Percentiles rank a stretch among this genome's conserved stretches.
Evolutionary conservation across 2,329 filamentous ascomycete species (phyloP).

Genomic region (Dryadomyces quercivorus): DNA sequence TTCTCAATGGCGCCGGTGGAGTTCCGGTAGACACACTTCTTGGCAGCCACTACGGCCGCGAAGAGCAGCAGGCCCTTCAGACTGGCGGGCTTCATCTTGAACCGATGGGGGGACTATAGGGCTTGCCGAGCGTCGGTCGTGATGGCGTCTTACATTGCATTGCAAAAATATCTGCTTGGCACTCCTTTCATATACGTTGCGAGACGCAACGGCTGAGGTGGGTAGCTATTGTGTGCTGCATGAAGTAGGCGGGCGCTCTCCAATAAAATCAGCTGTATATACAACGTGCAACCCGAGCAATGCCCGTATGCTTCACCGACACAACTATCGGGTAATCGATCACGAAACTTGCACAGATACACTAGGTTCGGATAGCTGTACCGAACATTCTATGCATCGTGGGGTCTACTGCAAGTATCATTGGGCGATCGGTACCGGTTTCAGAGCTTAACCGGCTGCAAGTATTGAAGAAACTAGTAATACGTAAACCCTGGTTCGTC

Average conservation of each 20-base stretch:
- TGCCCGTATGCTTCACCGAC: too few relatives aligned
- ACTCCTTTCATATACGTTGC: neutral
- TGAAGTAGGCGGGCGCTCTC: neutral
- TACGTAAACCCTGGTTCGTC: too few relatives aligned
- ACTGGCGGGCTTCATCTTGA: neutral
- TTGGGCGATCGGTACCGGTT: too few relatives aligned
- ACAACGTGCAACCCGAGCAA: conserved; percentile 1
- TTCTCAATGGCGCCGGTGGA: conserved; percentile 11
- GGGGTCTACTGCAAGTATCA: too few relatives aligned
- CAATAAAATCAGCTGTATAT: conserved; percentile 2
- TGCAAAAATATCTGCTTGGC: too few relatives aligned
- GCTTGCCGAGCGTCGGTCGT: neutral
- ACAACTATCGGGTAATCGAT: too few relatives aligned
- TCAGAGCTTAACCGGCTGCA: too few relatives aligned
- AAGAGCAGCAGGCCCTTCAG: neutral
- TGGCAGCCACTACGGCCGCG: conserved; percentile 6
- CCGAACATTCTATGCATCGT: too few relatives aligned
- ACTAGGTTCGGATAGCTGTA: too few relatives aligned
- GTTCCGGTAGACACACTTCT: neutral
- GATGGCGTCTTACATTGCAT: neutral
- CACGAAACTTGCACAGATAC: too few relatives aligned
- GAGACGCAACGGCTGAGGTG: too few relatives aligned
- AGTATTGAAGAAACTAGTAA: too few relatives aligned
- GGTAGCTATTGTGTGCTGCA: neutral
- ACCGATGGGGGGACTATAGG: neutral